Base-by-base conservation (phyloP, 2,329 filamentous ascomycete genomes). In the Aspergillus ochraceus region DNA sequence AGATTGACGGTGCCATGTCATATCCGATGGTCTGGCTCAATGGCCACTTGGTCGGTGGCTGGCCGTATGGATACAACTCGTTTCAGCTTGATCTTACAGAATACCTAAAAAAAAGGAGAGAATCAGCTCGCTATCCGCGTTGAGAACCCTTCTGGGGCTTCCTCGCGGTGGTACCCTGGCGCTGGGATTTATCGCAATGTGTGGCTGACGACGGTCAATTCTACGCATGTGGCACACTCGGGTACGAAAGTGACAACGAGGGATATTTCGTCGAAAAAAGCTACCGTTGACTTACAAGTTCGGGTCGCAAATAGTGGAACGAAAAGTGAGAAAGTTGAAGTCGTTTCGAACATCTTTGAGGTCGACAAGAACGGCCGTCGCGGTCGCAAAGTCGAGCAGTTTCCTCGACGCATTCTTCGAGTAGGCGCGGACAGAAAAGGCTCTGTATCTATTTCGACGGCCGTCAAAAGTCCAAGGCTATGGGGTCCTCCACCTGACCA, bases 81-180 rank as follows among this genome's bases (percentile, higher is more conserved):
- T 29, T 29, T 9, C 26, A 29, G 26, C 57, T 59, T 4, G 47
- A 55, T 29, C n/a, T 59, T 2, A 59, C 52, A 11, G 22, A 32
- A 17, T 59, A 55, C n/a, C 9, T 59, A 8, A 20, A 51, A 1
- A 1, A 30, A 32, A 5, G 52, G 57, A 1, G 29, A 51, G n/a
- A 59, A 59, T 22, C 36, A 46, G 9, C 52, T 59, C 4, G 52
- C 57, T 8, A 36, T 59, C 6, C 57, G 57, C 0, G 46, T 55
- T 10, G 57, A 59, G 29, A 55, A 59, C 36, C 57, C 57, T 6
- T 8, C 30, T 0, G 32, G 30, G 17, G 11, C 11, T 36, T 59
- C 52, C 6, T 55, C 52, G 12, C 52, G 57, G 12, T 59, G 57
- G 57, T 59, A 59, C 20, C 57, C 52, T 19, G 57, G 57, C 2